Percentiles rank a stretch among this genome's conserved stretches.
Evolutionary conservation across 225 moss, liverwort and hornwort species (phyloP).

Genomic region (Neckera pumila): DNA sequence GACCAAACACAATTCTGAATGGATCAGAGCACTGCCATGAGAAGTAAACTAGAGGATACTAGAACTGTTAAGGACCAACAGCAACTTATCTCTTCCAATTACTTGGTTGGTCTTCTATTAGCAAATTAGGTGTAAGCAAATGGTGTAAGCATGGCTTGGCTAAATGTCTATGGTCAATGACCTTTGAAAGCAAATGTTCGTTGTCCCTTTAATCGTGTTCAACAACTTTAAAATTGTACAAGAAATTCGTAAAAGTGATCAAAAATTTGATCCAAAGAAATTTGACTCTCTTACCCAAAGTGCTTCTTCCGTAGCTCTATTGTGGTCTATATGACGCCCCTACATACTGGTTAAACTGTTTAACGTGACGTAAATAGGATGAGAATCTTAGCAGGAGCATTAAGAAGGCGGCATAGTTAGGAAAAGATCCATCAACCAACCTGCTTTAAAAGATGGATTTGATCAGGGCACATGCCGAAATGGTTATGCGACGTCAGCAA

Average conservation of each 20-base stretch:
- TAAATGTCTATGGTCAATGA: neutral
- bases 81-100: neutral
- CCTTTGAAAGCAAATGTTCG: neutral
- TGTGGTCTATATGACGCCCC: neutral
- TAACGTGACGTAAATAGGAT: neutral
- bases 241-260: neutral
- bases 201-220: neutral
- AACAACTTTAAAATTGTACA: neutral
- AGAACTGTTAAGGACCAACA: neutral
- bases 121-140: neutral
- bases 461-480: slow-evolving; percentile 51
- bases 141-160: neutral
- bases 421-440: slow-evolving; percentile 1
- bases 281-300: neutral
- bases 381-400: neutral
- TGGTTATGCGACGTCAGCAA: slow-evolving; percentile 22
- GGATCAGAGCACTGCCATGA: neutral
- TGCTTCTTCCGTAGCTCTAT: neutral
- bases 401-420: neutral
- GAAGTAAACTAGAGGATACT: neutral
- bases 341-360: neutral
- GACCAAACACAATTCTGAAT: neutral
- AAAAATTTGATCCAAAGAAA: neutral
- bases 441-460: slow-evolving; percentile 67
- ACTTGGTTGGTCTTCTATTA: neutral